These are phyloP conservation scores for Dalbergia oliveri DNA, from an alignment of 306 rosid genomes.

Conservation along the genomic window DNA sequence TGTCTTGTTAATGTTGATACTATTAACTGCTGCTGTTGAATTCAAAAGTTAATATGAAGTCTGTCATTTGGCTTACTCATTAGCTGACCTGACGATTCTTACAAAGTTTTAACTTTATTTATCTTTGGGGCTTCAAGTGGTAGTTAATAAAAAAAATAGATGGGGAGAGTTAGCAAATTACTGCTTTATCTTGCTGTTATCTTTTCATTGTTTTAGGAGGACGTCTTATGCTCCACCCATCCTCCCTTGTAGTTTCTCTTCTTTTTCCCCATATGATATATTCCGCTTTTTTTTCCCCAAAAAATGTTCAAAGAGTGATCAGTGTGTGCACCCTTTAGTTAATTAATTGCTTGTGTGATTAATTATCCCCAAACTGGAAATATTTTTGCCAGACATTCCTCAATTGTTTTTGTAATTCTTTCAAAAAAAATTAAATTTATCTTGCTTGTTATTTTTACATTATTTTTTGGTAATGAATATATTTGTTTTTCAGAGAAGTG, in stretches of 20 bases:
- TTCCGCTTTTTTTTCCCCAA: background rate
- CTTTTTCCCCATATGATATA: background rate
- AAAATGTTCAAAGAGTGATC: background rate
- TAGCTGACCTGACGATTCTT: constrained; percentile 21
- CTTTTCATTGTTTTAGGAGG: background rate
- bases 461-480: background rate
- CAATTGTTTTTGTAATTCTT: background rate
- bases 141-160: background rate
- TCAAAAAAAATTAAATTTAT: background rate
- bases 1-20: constrained; percentile 32
- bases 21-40: constrained; percentile 14
- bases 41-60: constrained; percentile 20
- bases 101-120: constrained; percentile 1
- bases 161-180: constrained; percentile 7
- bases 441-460: constrained; percentile 21
- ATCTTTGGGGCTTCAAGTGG: constrained; percentile 6
- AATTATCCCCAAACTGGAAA: constrained; percentile 2
- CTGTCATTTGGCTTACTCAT: constrained; percentile 7
- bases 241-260: background rate
- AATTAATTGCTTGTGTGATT: background rate
- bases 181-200: constrained; percentile 1
- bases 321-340: background rate
- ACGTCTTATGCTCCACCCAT: background rate
- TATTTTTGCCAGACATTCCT: constrained; percentile 13
- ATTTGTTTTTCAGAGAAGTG: constrained; percentile 8